A percentile compares a stretch with the other conserved stretches of the same genome.
These are phyloP conservation scores for Hemileccinum rubropunctum DNA, from an alignment of 768 basidiomycete species.

Conservation along the genomic window DNA sequence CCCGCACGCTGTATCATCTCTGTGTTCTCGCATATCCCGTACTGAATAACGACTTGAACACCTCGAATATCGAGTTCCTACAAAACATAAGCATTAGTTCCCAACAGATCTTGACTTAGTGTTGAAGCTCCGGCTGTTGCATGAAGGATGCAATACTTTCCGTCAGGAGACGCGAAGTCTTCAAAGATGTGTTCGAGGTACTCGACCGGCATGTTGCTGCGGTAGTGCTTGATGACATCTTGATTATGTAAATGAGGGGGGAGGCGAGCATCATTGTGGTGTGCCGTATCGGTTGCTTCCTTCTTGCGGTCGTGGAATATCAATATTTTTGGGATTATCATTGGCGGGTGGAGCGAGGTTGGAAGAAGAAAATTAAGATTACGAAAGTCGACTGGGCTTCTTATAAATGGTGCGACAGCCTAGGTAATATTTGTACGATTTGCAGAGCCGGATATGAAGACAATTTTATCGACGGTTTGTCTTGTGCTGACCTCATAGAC, in stretches of 20 bases:
- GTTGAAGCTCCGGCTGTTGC: slow-evolving; percentile 25
- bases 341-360: not conserved
- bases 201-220: slow-evolving; percentile 24
- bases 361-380: not conserved
- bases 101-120: slow-evolving; percentile 6
- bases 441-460: no score
- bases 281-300: slow-evolving; percentile 7
- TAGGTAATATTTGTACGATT: no score
- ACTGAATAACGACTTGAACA: not conserved
- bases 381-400: no score
- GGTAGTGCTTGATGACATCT: slow-evolving; percentile 27
- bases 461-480: no score
- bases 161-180: slow-evolving; percentile 17
- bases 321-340: slow-evolving; percentile 3
- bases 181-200: slow-evolving; percentile 24
- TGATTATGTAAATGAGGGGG: slow-evolving; percentile 5
- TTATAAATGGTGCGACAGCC: no score
- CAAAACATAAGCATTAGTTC: not conserved
- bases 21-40: not conserved
- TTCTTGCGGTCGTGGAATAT: slow-evolving; percentile 17
- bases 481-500: no score
- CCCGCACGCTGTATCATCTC: not conserved
- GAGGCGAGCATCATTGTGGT: slow-evolving; percentile 12
- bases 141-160: slow-evolving; percentile 22
- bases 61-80: not conserved